These are phyloP conservation scores for Paecilomyces formosus DNA, from an alignment of 2,329 filamentous ascomycete species.

Conservation along the genomic window DNA sequence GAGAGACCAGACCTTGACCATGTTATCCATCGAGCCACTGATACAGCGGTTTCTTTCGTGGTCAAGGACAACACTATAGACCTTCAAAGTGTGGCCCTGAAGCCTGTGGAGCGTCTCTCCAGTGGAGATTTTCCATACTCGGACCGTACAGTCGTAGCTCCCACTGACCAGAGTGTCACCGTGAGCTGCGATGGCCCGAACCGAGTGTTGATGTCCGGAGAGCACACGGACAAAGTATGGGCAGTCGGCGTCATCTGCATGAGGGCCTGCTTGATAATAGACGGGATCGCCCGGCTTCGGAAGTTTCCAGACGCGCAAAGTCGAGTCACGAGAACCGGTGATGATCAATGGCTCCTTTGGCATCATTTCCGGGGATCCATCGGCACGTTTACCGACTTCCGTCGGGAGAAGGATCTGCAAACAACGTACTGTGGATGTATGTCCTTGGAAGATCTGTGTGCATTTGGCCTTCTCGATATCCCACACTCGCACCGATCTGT, in stretches of 20 bases:
- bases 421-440: slow-evolving; percentile 94
- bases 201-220: slow-evolving; percentile 82
- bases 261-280: slow-evolving; percentile 72
- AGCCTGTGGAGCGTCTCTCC: slow-evolving; percentile 80
- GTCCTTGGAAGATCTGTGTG: slow-evolving; percentile 92
- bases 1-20: slow-evolving; percentile 96
- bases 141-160: slow-evolving; percentile 90
- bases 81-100: slow-evolving; percentile 82
- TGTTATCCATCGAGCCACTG: slow-evolving; percentile 95
- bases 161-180: slow-evolving; percentile 95
- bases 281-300: slow-evolving; percentile 70
- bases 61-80: slow-evolving; percentile 94
- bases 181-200: slow-evolving; percentile 90
- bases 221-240: slow-evolving; percentile 90
- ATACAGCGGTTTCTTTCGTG: slow-evolving; percentile 90
- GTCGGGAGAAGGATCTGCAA: slow-evolving; percentile 88
- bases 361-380: slow-evolving; percentile 76
- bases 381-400: slow-evolving; percentile 61
- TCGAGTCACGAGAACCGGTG: slow-evolving; percentile 91
- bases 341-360: slow-evolving; percentile 94
- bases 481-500: slow-evolving; percentile 98
- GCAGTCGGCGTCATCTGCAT: slow-evolving; percentile 68
- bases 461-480: slow-evolving; percentile 90
- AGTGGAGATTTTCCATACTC: slow-evolving; percentile 96
- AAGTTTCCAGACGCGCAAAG: slow-evolving; percentile 87